These are phyloP conservation scores for Melampsora occidentalis DNA, from an alignment of 1,284 basidiomycete species.

Conservation along the genomic window DNA sequence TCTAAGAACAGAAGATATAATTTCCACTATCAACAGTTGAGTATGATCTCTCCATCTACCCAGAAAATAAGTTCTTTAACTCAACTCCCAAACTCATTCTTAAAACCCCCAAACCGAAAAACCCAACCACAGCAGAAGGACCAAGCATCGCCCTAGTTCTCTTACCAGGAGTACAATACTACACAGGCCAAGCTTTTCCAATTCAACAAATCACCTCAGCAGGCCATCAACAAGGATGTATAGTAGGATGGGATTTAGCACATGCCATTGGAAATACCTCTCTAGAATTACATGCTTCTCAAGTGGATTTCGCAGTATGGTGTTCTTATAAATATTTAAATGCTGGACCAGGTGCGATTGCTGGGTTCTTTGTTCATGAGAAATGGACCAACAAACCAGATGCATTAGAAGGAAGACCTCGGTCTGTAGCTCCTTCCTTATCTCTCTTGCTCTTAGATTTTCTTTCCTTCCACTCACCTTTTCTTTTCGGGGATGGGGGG, in stretches of 20 bases:
- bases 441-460: neutral
- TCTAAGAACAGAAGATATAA: conserved; percentile 86
- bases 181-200: conserved; percentile 93
- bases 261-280: conserved; percentile 94
- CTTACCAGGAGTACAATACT: conserved; percentile 90
- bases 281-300: conserved; percentile 83
- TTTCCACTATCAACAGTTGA: conserved; percentile 67
- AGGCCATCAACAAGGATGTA: conserved; percentile 77
- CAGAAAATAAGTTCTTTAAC: neutral
- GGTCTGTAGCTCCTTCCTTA: neutral
- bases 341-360: conserved; percentile 90
- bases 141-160: conserved; percentile 79
- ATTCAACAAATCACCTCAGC: conserved; percentile 77
- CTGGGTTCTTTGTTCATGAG: conserved; percentile 83
- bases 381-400: conserved; percentile 59
- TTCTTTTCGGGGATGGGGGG: no score
- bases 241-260: conserved; percentile 93
- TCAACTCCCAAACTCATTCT: neutral
- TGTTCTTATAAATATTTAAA: conserved; percentile 77
- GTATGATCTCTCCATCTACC: conserved; percentile 9
- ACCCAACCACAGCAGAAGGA: conserved; percentile 16
- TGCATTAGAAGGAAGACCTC: conserved; percentile 45
- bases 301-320: conserved; percentile 95
- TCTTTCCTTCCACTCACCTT: no score
- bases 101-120: neutral